Evolutionary conservation across 2,329 filamentous ascomycete species (phyloP), one percentile per base, ranked within the genome.

Genomic region (Hysterium pulicare): DNA sequence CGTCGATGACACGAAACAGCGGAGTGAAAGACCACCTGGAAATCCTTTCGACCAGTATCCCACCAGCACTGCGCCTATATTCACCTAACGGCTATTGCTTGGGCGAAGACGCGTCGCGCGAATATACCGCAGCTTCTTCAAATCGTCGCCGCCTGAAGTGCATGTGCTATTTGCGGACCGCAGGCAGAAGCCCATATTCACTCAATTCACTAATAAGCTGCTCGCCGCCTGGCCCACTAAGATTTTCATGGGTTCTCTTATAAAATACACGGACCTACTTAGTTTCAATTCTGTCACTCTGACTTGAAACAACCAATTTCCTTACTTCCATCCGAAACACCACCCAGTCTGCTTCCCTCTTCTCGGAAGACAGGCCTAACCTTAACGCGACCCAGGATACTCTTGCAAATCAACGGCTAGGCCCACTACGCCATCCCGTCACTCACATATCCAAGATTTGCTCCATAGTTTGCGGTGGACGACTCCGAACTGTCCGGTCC

Each of bases 221-320:
- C n/a, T n/a, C n/a, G n/a, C n/a, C 11, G 15, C 32, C 9, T 10
- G 32, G 13, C 16, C 32, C 11, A 11, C 16, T 34, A 34, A 19
- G 16, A 34, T 34, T 19, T 19, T 15, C 11, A 6, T 34, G 21
- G 32, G 21, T 19, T 34, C 32, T 28, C 8, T 17, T 19, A n/a
- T 34, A 17, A 34, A 19, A 34, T n/a, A 15, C 11, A n/a, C 13
- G 28, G 28, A 31, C 13, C 13, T 31, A n/a, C n/a, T n/a, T n/a
- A n/a, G n/a, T n/a, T n/a, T n/a, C n/a, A n/a, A 38, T 15, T 7
- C 13, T 24, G 11, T 24, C 22, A 22, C 19, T 38, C 28, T 38
- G 21, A 38, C 21, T 15, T 38, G 35, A 38, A 38, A 38, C 35
- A 38, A n/a, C 35, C 20, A 17, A n/a, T 10, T 10, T 17, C 32